These are phyloP conservation scores for Colletotrichum somersetense DNA, from an alignment of 2,329 filamentous ascomycete genomes.

Conservation along the genomic window DNA sequence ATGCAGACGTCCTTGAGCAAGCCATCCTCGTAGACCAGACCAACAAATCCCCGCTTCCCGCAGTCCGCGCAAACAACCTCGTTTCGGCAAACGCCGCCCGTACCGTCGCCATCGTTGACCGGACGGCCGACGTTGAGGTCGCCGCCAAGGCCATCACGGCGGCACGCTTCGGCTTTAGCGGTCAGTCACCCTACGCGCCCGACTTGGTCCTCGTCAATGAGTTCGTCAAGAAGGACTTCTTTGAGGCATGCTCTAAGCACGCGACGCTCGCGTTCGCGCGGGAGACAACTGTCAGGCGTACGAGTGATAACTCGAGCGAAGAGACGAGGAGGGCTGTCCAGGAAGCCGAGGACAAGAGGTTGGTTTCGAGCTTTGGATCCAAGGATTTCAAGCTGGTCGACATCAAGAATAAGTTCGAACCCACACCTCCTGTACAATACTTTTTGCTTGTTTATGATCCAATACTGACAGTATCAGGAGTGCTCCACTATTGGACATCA, in stretches of 20 bases:
- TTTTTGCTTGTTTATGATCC: slow-evolving; percentile 39
- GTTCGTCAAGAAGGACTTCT: slow-evolving; percentile 67
- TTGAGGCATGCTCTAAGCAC: slow-evolving; percentile 50
- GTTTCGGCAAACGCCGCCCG: slow-evolving; percentile 44
- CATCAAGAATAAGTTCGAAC: slow-evolving; percentile 42
- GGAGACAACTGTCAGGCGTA: slow-evolving; percentile 39
- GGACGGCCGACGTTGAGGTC: slow-evolving; percentile 65
- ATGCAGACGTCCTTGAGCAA: slow-evolving; percentile 19
- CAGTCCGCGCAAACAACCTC: slow-evolving; percentile 29
- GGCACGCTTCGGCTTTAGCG: slow-evolving; percentile 67
- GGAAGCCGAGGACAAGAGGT: slow-evolving; percentile 46
- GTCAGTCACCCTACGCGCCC: slow-evolving; percentile 70
- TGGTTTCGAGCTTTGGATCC: slow-evolving; percentile 40
- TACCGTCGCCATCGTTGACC: slow-evolving; percentile 70
- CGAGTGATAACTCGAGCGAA: slow-evolving; percentile 43
- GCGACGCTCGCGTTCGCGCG: slow-evolving; percentile 52
- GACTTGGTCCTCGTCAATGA: slow-evolving; percentile 76
- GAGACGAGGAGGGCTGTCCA: slow-evolving; percentile 43
- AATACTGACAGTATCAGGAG: slow-evolving; percentile 13
- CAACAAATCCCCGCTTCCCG: not conserved
- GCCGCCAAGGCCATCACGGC: slow-evolving; percentile 66
- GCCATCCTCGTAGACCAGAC: slow-evolving; percentile 36
- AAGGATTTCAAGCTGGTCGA: slow-evolving; percentile 38
- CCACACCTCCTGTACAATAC: slow-evolving; percentile 38
- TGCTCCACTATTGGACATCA: slow-evolving; percentile 21